Base-by-base conservation (phyloP, 108 stramenopile species). In the Pseudonitzschia pungens region DNA sequence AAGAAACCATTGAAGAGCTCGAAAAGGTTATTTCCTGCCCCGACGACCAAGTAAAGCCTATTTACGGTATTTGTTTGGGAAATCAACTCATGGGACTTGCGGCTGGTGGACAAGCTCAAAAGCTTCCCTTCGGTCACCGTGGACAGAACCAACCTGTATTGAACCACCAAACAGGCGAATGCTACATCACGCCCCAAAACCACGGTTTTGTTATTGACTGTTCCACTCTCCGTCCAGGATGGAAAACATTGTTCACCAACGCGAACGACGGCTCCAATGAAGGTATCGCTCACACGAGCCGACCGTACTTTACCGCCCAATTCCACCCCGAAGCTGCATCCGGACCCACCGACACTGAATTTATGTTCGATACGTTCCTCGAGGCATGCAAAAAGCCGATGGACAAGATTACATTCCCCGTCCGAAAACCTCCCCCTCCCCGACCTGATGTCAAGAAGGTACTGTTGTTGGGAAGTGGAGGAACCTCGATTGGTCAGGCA, bases 141-240 rank as follows among this genome's bases (percentile, higher is more conserved):
- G 97, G 97, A 44, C 96, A 95, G 84, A 99, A 99, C 82, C 97
- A 98, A 76, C 98, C 98, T 59, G 97, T 97, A 29, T 70, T 97
- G 73, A 96, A 99, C 82, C 86, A 93, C 62, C 88, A 92, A 63
- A 98, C 96, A 7, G 89, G 92, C 43, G 92, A 96, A 70, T 96
- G 96, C 87, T 98, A 96, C 92, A 98, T 99, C 74, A 99, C 98
- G 28, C 97, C 98, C 15, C 98, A 99, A 79, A 99, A 99, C 80
- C 98, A 99, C 81, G 98, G 98, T 54, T 97, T 84, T 79, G 92
- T 91, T 82, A 90, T 97, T 50, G 92, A 97, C 81, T 83, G 84
- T 68, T 69, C 77, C 36, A 92, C 96, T 26, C 89, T 99, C 41
- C 82, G 88, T 29, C 73, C 75, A 15, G 96, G 84, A 48, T 99